These are phyloP conservation scores for Termitomyces sp. DNA, from an alignment of 768 basidiomycete species.

Conservation along the genomic window DNA sequence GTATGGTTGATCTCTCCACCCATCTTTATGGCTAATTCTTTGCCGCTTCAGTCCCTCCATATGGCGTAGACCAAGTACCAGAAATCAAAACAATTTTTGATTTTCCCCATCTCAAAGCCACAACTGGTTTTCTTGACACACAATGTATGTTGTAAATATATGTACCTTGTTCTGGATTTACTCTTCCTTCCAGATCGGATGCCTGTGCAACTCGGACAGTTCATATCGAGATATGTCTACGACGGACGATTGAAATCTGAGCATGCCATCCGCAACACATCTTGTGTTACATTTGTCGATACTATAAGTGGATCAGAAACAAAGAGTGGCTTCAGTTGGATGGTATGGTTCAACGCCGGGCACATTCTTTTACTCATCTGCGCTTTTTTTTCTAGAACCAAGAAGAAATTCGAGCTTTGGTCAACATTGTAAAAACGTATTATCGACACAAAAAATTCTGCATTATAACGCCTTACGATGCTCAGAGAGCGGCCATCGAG, in stretches of 20 bases:
- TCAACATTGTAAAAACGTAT: slow-evolving; percentile 37
- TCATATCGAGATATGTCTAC: slow-evolving; percentile 45
- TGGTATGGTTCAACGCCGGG: slow-evolving; percentile 22
- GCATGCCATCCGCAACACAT: slow-evolving; percentile 26
- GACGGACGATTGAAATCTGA: slow-evolving; percentile 29
- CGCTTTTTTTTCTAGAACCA: slow-evolving; percentile 27
- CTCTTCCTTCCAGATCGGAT: slow-evolving; percentile 38
- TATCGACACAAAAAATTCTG: slow-evolving; percentile 33
- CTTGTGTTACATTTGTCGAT: slow-evolving; percentile 42
- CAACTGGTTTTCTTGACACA: slow-evolving; percentile 36
- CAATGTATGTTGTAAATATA: slow-evolving; percentile 33
- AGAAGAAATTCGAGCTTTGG: slow-evolving; percentile 33
- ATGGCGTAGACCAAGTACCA: slow-evolving; percentile 35
- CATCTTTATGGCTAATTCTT: not conserved
- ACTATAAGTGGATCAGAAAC: slow-evolving; percentile 31
- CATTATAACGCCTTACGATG: slow-evolving; percentile 52
- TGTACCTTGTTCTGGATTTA: not conserved
- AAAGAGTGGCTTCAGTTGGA: slow-evolving; percentile 37
- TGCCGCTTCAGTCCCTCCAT: slow-evolving; percentile 41
- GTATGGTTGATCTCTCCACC: slow-evolving; percentile 23
- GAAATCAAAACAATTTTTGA: slow-evolving; percentile 43
- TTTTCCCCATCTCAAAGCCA: slow-evolving; percentile 28
- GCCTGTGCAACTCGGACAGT: slow-evolving; percentile 41
- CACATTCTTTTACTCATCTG: not conserved
- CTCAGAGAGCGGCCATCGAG: slow-evolving; percentile 41